Conservation (phyloP, 495 filamentous ascomycete species). For the Oleoguttula mirabilis region DNA sequence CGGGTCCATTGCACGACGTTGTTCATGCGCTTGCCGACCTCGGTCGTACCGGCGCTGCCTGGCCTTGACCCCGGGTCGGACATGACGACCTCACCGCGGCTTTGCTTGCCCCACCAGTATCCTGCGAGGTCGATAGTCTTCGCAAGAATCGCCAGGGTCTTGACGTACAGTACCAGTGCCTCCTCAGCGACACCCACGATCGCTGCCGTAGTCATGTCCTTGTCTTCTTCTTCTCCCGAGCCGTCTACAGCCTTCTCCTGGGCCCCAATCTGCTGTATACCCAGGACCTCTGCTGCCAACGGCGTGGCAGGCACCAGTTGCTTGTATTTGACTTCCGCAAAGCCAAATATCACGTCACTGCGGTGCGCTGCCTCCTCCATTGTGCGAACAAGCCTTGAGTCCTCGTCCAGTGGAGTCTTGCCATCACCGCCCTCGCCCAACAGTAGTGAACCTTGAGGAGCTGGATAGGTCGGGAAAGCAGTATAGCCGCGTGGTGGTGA, state of each 20-base stretch:
- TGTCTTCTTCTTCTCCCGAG: constrained; percentile 37
- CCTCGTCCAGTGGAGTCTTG: constrained; percentile 58
- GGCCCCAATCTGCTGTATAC: constrained; percentile 43
- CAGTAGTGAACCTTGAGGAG: constrained; percentile 48
- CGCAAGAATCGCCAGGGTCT: constrained; percentile 73
- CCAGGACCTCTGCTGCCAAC: constrained; percentile 56
- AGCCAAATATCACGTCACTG: constrained; percentile 90
- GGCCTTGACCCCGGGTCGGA: constrained; percentile 24
- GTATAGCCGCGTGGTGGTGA: constrained; percentile 62
- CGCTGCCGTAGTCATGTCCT: constrained; percentile 72
- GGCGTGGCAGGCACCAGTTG: constrained; percentile 82
- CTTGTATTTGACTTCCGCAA: constrained; percentile 97
- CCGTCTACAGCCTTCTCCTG: constrained; percentile 31
- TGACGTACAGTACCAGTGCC: constrained; percentile 90
- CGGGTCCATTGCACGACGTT: constrained; percentile 91
- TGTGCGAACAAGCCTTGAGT: constrained; percentile 58
- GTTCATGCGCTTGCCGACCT: constrained; percentile 54
- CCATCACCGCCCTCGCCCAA: constrained; percentile 53
- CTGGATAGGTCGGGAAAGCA: constrained; percentile 74
- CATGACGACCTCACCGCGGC: constrained; percentile 45
- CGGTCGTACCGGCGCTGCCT: constrained; percentile 25
- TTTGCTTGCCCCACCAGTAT: constrained; percentile 70
- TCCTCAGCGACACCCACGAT: constrained; percentile 82
- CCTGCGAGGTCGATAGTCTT: constrained; percentile 96
- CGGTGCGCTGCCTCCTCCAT: constrained; percentile 86